Conservation (phyloP, 1,284 basidiomycete species). For the Kalmanozyma brasiliensis region DNA sequence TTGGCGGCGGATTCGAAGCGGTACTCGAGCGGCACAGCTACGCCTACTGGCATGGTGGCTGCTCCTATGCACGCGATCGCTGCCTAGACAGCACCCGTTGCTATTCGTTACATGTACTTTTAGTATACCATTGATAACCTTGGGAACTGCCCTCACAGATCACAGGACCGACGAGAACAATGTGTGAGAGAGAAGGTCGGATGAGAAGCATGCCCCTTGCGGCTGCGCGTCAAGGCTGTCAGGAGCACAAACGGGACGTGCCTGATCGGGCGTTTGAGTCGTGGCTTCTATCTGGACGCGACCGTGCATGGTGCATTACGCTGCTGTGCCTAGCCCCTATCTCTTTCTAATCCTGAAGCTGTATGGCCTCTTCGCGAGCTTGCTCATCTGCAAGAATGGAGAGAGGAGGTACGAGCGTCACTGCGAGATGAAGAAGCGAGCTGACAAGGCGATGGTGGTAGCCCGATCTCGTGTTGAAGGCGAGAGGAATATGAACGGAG, state of each 20-base stretch:
- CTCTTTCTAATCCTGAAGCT: too few species aligned
- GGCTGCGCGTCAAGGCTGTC: too few species aligned
- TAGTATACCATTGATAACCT: background rate
- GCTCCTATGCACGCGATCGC: constrained; percentile 8
- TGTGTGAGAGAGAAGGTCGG: background rate
- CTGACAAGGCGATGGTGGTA: too few species aligned
- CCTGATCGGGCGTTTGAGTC: too few species aligned
- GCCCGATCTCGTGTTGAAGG: too few species aligned
- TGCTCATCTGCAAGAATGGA: too few species aligned
- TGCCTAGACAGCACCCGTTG: constrained; percentile 1
- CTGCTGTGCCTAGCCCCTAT: too few species aligned
- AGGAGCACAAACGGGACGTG: too few species aligned
- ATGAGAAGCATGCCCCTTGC: background rate
- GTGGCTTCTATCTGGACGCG: background rate
- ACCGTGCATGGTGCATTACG: background rate
- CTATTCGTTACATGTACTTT: background rate
- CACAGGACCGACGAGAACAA: background rate
- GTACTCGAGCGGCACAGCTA: constrained; percentile 10
- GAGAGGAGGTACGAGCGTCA: too few species aligned
- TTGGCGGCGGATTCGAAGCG: constrained; percentile 8
- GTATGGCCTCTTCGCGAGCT: too few species aligned
- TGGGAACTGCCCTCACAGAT: background rate
- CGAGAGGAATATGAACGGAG: too few species aligned
- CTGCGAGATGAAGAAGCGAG: too few species aligned
- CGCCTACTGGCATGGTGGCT: constrained; percentile 2